Evolutionary conservation across 2,329 filamentous ascomycete genomes (phyloP).

Genomic region (Periconia digitata): DNA sequence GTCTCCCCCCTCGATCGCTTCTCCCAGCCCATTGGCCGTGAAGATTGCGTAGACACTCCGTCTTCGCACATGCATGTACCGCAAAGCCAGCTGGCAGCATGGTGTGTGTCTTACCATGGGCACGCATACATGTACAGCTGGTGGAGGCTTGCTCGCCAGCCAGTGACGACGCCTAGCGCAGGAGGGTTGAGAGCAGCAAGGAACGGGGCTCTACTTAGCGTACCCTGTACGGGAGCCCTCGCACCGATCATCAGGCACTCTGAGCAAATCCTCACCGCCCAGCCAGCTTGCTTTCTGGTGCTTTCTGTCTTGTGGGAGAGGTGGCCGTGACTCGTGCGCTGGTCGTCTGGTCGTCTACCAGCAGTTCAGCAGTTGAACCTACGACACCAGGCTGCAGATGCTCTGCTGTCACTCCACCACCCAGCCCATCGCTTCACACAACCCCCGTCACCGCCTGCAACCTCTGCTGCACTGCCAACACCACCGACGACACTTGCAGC

Average conservation of each 20-base stretch:
- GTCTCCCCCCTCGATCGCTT: not conserved
- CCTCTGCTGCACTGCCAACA: slow-evolving; percentile 34
- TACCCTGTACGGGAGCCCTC: slow-evolving; percentile 4
- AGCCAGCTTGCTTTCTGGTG: slow-evolving; percentile 11
- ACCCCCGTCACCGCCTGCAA: slow-evolving; percentile 18
- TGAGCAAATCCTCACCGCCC: slow-evolving; percentile 33
- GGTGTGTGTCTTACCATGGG: not conserved
- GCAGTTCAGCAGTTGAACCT: slow-evolving; percentile 20
- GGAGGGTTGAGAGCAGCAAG: no score
- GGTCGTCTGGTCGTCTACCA: slow-evolving; percentile 25
- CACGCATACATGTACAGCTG: not conserved
- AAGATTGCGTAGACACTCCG: not conserved
- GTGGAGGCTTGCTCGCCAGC: no score
- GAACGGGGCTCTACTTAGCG: no score
- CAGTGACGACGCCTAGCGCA: no score
- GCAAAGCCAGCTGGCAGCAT: no score
- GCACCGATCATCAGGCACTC: slow-evolving; percentile 34
- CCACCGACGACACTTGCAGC: slow-evolving; percentile 26
- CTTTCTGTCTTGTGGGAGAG: slow-evolving; percentile 17
- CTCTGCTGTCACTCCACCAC: slow-evolving; percentile 28
- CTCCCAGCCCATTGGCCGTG: not conserved
- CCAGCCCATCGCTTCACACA: slow-evolving; percentile 30
- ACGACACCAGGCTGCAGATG: slow-evolving; percentile 22
- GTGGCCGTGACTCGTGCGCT: slow-evolving; percentile 28
- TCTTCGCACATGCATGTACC: no score